Base-by-base conservation (phyloP, 2,329 filamentous ascomycete genomes). In the Penicillium sp. region DNA sequence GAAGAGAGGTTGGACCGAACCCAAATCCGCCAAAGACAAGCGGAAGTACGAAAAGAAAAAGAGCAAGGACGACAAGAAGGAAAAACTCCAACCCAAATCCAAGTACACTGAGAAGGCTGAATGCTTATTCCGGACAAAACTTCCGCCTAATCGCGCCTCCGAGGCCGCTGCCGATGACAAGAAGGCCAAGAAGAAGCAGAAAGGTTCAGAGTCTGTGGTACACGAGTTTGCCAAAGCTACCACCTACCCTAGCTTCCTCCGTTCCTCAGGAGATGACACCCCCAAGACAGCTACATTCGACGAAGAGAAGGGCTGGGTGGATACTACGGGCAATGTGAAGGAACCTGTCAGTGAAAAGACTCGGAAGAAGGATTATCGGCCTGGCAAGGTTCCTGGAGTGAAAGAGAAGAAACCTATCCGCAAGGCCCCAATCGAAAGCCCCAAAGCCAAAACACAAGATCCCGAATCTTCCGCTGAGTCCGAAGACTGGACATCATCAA, bases 151-250 rank as follows among this genome's bases (percentile, higher is more conserved):
- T 68, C 70, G 76, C 52, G 72, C 75, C 9, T 72, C 74, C 16
- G 48, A 56, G 5, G 48, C 54, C 13, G 55, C 59, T n/a, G 49
- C 49, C 22, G 69, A 72, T 16, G 67, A 70, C 26, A 73, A 74
- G 54, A 87, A 86, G 65, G 64, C 68, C 19, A 73, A 74, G 60
- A 87, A 85, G 65, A 85, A 84, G 71, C 84, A 84, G 63, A 84
- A 82, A 58, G 84, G 85, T 65, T 81, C 82, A 46, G 85, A 90
- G 57, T 81, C 88, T 9, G 79, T 91, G 4, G 83, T 98, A 3
- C 93, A 98, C 74, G 95, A 99, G 71, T 98, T 97, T 70, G 85
- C 89, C 65, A 92, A 91, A 71, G 92, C 89, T 8, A 87, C 85
- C 37, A 93, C 91, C 67, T 89, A 91, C 62, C 90, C 92, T 0